phyloP scores from a whole-genome alignment of 2,329 filamentous ascomycete genomes.

The Nothophaeocryptopus gaeumannii region DNA sequence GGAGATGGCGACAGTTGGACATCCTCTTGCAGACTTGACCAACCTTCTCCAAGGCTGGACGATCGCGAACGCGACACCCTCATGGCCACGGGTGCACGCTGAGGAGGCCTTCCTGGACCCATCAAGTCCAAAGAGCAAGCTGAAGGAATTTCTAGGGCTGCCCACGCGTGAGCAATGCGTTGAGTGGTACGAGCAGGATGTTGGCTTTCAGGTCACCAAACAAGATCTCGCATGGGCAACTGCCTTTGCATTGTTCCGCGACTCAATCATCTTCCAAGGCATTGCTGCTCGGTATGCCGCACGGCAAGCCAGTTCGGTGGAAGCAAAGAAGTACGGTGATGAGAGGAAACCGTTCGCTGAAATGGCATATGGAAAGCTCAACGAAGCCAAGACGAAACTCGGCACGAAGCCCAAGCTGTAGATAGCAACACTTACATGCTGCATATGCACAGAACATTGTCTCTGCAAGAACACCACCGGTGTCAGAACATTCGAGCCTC shows the following conservation, averaged over 20 bases:
- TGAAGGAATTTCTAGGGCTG: conserved; percentile 55
- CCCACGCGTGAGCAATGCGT: conserved; percentile 59
- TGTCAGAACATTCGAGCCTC: too few relatives aligned
- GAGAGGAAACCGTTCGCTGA: conserved; percentile 70
- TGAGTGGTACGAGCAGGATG: conserved; percentile 63
- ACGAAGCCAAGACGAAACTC: conserved; percentile 39
- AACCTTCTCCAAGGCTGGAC: conserved; percentile 58
- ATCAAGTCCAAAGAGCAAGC: conserved; percentile 15
- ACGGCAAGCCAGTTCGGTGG: conserved; percentile 82
- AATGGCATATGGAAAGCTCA: conserved; percentile 72
- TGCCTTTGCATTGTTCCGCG: conserved; percentile 60
- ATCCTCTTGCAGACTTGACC: conserved; percentile 84
- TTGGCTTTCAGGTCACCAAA: conserved; percentile 67
- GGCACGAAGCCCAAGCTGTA: conserved; percentile 29
- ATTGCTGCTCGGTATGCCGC: conserved; percentile 83
- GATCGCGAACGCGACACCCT: conserved; percentile 25
- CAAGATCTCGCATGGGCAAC: conserved; percentile 61
- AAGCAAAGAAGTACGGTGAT: conserved; percentile 69
- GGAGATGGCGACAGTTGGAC: conserved; percentile 98
- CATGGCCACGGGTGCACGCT: conserved; percentile 28
- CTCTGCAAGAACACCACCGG: not conserved
- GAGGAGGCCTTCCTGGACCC: conserved; percentile 26
- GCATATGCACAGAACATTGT: not conserved
- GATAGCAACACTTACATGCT: not conserved
- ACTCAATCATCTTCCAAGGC: conserved; percentile 71